Evolutionary conservation across 352 stramenopile species (phyloP).

Genomic region (Phytophthora litchii): DNA sequence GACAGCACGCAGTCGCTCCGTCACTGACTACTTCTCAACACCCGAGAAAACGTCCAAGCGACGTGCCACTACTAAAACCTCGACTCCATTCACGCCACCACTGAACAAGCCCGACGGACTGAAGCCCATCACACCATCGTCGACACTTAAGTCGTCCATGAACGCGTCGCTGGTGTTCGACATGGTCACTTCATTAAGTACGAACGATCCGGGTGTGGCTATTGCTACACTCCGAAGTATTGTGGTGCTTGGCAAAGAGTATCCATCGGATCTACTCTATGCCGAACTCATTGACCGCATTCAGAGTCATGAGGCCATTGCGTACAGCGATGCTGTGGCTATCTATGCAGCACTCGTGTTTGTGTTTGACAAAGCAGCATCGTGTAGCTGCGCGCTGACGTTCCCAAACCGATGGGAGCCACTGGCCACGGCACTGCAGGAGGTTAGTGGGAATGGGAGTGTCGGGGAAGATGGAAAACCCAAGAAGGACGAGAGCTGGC

Average conservation of each 20-base stretch:
- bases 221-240: slow-evolving; percentile 80
- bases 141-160: slow-evolving; percentile 69
- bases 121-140: slow-evolving; percentile 73
- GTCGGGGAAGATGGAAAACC: slow-evolving; percentile 34
- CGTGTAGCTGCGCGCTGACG: slow-evolving; percentile 62
- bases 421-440: slow-evolving; percentile 60
- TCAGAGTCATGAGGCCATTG: slow-evolving; percentile 68
- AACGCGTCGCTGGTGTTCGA: slow-evolving; percentile 84
- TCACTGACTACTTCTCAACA: slow-evolving; percentile 28
- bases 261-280: slow-evolving; percentile 81
- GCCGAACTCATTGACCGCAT: slow-evolving; percentile 84
- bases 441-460: slow-evolving; percentile 48
- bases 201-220: slow-evolving; percentile 79
- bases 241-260: slow-evolving; percentile 86
- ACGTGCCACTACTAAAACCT: slow-evolving; percentile 26
- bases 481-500: slow-evolving; percentile 60
- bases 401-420: slow-evolving; percentile 81
- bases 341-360: slow-evolving; percentile 86
- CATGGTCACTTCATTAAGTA: slow-evolving; percentile 85
- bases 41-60: slow-evolving; percentile 38
- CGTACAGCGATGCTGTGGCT: slow-evolving; percentile 70
- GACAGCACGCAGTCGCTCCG: slow-evolving; percentile 22
- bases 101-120: slow-evolving; percentile 20
- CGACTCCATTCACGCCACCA: slow-evolving; percentile 21
- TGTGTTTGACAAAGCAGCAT: slow-evolving; percentile 74